Evolutionary conservation across 1,139 yeast genomes (phyloP), one percentile per base, ranked within the genome.

Genomic region (Pichia inconspicua): DNA sequence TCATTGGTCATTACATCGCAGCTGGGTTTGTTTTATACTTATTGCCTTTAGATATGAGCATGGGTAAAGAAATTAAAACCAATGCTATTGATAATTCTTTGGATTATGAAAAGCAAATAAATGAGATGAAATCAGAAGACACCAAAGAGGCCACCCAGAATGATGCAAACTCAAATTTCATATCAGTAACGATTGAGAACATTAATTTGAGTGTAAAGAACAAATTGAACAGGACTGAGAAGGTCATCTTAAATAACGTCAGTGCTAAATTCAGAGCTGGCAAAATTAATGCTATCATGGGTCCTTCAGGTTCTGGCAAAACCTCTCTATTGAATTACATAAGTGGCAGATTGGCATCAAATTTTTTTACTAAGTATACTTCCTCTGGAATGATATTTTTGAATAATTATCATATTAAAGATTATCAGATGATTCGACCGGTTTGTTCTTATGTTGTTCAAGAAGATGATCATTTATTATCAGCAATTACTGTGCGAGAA

Each of bases 241-340:
- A 70, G 43, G 54, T 58, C 2, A 77, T 80, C 41, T 65, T 85
- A 44, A 63, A 75, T 38, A 67, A 74, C 22, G 67, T 86, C 8
- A 67, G 72, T 51, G 88, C 89, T 0, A 59, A 60, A 6, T 86
- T 87, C 63, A 66, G 70, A 39, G 78, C 85, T 2, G 78, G 84
- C 5, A 71, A 78, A 42, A 72, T 87, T n/a, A 87, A 86, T 65
- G 92, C 85, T 0, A 84, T 87, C 36, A 80, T 87, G 84, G 96
- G 96, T 0, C 95, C 95, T 0, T 84, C 94, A 1, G 95, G 95
- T 0, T 80, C 89, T 7, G 96, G 95, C 3, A 87, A 87, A 60
- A 82, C 94, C 0, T 82, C 95, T 0, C 64, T 86, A 31, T 66
- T 87, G 49, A 86, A 84, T 58, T 69, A 74, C 44, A 68, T 87